These are phyloP conservation scores for Colletotrichum horii DNA, from an alignment of 2,329 filamentous ascomycete species.

Conservation along the genomic window DNA sequence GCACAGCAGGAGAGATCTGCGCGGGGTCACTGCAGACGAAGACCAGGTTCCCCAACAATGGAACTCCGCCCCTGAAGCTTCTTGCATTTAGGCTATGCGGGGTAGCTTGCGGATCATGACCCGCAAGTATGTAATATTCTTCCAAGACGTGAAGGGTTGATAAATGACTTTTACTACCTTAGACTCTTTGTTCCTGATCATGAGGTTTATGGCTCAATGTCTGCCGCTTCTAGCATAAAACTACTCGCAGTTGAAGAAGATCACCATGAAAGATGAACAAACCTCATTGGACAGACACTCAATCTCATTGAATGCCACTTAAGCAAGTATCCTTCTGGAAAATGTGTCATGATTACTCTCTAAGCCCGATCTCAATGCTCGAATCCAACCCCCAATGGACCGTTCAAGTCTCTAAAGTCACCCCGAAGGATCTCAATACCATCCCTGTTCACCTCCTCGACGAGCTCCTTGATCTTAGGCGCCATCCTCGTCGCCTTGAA, in stretches of 20 bases:
- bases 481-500: conserved; percentile 50
- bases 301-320: too few species aligned
- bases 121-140: not conserved
- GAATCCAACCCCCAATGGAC: conserved; percentile 7
- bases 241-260: too few species aligned
- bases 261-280: too few species aligned
- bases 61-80: not conserved
- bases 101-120: not conserved
- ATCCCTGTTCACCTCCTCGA: conserved; percentile 31
- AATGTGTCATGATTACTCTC: not conserved
- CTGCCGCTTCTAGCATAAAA: fast-evolving
- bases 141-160: too few species aligned
- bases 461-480: conserved; percentile 26
- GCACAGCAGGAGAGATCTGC: not conserved
- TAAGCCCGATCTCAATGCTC: not conserved
- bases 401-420: conserved; percentile 36
- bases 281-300: too few species aligned
- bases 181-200: too few species aligned
- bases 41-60: not conserved
- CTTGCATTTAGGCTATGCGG: not conserved
- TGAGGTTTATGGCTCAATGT: too few species aligned
- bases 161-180: too few species aligned
- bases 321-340: not conserved
- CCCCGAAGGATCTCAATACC: conserved; percentile 33
- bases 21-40: not conserved